Percentiles rank a stretch among this genome's conserved stretches.
Evolutionary conservation across 768 basidiomycete species (phyloP).

Genomic region (Auriculariales sp.): DNA sequence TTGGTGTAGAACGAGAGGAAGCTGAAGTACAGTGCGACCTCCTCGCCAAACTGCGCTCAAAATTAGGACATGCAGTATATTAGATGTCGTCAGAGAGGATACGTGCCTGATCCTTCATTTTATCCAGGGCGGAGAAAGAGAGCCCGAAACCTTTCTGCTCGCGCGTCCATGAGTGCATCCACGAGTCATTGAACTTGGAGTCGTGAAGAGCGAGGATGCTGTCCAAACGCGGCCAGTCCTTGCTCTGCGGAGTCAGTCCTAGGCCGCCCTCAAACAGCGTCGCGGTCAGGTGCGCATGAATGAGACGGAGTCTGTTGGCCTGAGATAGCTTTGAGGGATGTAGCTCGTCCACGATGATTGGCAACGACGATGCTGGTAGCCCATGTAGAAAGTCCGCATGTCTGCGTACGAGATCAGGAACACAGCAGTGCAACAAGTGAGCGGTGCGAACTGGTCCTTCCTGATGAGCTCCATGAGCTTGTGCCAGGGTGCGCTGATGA

Average conservation of each 20-base stretch:
- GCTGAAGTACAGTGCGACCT: conserved; percentile 75
- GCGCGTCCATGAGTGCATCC: conserved; percentile 65
- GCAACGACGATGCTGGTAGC: conserved; percentile 40
- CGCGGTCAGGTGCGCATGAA: conserved; percentile 57
- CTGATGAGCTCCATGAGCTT: conserved; percentile 51
- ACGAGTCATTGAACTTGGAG: conserved; percentile 59
- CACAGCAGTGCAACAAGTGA: not conserved
- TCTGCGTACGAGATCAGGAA: too few species aligned
- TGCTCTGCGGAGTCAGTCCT: conserved; percentile 57
- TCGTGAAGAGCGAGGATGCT: conserved; percentile 78
- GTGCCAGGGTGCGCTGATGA: conserved; percentile 53
- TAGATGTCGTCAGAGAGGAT: not conserved
- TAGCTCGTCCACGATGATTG: conserved; percentile 25
- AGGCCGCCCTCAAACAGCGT: conserved; percentile 67
- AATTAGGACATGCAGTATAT: not conserved
- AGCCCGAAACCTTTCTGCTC: conserved; percentile 39
- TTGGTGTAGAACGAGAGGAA: conserved; percentile 78
- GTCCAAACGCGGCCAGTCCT: conserved; percentile 69
- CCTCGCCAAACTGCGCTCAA: conserved; percentile 59
- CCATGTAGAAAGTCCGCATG: conserved; percentile 67
- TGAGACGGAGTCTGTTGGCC: conserved; percentile 69
- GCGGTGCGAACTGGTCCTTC: conserved; percentile 20
- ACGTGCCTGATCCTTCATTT: conserved; percentile 57
- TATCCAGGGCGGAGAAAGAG: conserved; percentile 38
- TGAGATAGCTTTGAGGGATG: conserved; percentile 33